Percentiles rank a stretch among this genome's conserved stretches.
Evolutionary conservation across 495 filamentous ascomycete genomes (phyloP).

Genomic region (Hyaloscypha finlandica): DNA sequence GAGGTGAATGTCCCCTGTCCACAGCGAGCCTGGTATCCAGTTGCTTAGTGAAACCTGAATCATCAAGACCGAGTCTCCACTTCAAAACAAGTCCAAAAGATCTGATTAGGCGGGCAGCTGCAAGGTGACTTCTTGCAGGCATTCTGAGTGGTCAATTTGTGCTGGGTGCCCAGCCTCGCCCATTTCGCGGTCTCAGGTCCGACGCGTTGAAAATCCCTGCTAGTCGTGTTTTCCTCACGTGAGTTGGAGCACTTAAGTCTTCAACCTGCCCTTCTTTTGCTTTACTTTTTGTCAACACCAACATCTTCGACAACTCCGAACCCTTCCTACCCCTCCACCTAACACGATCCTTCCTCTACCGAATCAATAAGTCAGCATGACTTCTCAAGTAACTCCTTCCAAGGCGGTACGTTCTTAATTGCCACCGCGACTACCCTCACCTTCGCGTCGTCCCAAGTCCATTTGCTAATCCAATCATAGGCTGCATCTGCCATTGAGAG

Average conservation of each 20-base stretch:
- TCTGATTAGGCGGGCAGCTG: constrained; percentile 21
- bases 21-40: constrained; percentile 5
- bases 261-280: background rate
- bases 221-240: constrained; percentile 6
- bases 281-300: constrained; percentile 19
- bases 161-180: constrained; percentile 15
- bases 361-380: constrained; percentile 49
- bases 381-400: constrained; percentile 76
- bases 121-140: background rate
- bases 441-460: constrained; percentile 28
- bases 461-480: constrained; percentile 52
- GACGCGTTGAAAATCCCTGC: constrained; percentile 11
- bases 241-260: background rate
- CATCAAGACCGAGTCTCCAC: constrained; percentile 13
- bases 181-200: constrained; percentile 16
- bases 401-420: constrained; percentile 71
- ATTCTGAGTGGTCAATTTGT: constrained; percentile 3
- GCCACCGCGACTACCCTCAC: constrained; percentile 39
- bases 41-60: constrained; percentile 9
- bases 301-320: constrained; percentile 16
- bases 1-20: too few relatives aligned
- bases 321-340: constrained; percentile 1
- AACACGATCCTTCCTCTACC: constrained; percentile 3
- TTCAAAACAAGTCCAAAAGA: constrained; percentile 2
- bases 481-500: constrained; percentile 81